A percentile compares a stretch with the other conserved stretches of the same genome.
Evolutionary conservation across 2,329 filamentous ascomycete species (phyloP).

Genomic region (Hymenoscyphus infarciens): DNA sequence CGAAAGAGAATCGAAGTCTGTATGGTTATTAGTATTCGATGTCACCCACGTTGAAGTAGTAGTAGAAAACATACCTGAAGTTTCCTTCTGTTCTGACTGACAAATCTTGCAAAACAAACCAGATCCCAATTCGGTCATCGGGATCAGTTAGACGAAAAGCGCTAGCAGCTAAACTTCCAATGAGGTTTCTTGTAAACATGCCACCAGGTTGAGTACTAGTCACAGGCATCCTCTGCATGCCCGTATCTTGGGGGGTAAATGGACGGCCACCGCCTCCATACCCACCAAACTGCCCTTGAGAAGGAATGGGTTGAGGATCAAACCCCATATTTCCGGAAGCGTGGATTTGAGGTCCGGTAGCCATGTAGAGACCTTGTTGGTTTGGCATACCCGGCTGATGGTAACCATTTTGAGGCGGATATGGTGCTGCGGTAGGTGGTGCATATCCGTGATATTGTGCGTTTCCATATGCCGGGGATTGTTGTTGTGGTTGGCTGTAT

Average conservation of each 20-base stretch:
- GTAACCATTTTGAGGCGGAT: conserved; percentile 36
- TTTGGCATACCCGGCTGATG: conserved; percentile 36
- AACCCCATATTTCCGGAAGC: conserved; percentile 12
- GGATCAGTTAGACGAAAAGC: conserved; percentile 80
- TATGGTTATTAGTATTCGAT: neutral
- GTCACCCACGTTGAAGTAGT: neutral
- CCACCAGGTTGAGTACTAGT: conserved; percentile 54
- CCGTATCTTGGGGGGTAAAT: conserved; percentile 23
- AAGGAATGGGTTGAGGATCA: conserved; percentile 16
- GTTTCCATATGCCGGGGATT: conserved; percentile 16
- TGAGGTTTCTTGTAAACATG: conserved; percentile 93
- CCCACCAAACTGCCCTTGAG: conserved; percentile 10
- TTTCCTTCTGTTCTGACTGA: conserved; percentile 89
- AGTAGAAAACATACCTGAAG: conserved; percentile 65
- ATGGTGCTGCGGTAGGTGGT: conserved; percentile 20
- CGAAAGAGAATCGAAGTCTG: conserved; percentile 69
- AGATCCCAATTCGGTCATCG: conserved; percentile 79
- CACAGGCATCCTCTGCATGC: conserved; percentile 22
- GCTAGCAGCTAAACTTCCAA: conserved; percentile 85
- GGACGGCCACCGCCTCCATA: conserved; percentile 13
- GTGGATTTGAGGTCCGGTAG: conserved; percentile 16
- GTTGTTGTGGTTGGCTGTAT: conserved; percentile 22
- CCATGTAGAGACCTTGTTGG: conserved; percentile 16
- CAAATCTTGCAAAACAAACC: conserved; percentile 95
- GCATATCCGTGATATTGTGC: conserved; percentile 26